Evolutionary conservation across 2,329 filamentous ascomycete species (phyloP).

Genomic region (Epichloe brachyelytri): DNA sequence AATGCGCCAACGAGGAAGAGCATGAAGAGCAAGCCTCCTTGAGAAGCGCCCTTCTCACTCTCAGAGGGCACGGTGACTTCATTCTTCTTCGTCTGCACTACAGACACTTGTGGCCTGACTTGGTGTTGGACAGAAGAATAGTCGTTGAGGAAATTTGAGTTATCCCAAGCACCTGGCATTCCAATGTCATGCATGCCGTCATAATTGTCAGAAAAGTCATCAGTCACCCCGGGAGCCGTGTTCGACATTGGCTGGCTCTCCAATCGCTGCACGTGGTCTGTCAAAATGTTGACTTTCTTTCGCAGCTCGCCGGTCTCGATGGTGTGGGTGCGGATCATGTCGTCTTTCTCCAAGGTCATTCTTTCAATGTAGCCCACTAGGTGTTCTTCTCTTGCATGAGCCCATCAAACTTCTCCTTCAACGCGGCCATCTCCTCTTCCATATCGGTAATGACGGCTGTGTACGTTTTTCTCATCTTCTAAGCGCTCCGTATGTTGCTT

Average conservation of each 20-base stretch:
- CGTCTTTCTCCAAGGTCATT: conserved; percentile 77
- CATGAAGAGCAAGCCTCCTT: conserved; percentile 81
- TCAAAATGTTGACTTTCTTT: conserved; percentile 80
- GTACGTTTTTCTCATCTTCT: conserved; percentile 90
- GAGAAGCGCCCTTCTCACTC: conserved; percentile 53
- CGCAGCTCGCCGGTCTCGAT: conserved; percentile 82
- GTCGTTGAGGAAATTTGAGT: conserved; percentile 57
- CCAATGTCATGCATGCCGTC: conserved; percentile 72
- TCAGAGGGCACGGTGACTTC: conserved; percentile 27
- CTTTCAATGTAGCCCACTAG: conserved; percentile 63
- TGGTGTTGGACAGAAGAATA: conserved; percentile 49
- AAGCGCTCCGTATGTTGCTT: conserved; percentile 96
- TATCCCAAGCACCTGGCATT: conserved; percentile 74
- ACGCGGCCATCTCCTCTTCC: conserved; percentile 60
- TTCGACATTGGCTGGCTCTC: conserved; percentile 41
- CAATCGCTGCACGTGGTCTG: conserved; percentile 56
- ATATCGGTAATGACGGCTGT: conserved; percentile 62
- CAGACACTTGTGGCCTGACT: conserved; percentile 42
- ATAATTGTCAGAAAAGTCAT: conserved; percentile 57
- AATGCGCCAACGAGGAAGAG: conserved; percentile 93
- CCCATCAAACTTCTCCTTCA: conserved; percentile 58
- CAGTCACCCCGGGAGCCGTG: conserved; percentile 31
- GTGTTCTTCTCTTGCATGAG: conserved; percentile 62
- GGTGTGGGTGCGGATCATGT: conserved; percentile 78
- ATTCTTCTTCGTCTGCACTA: conserved; percentile 40